Evolutionary conservation across 1,139 yeast genomes (phyloP), one percentile per base, ranked within the genome.

Genomic region (Blastobotrys proliferans): DNA sequence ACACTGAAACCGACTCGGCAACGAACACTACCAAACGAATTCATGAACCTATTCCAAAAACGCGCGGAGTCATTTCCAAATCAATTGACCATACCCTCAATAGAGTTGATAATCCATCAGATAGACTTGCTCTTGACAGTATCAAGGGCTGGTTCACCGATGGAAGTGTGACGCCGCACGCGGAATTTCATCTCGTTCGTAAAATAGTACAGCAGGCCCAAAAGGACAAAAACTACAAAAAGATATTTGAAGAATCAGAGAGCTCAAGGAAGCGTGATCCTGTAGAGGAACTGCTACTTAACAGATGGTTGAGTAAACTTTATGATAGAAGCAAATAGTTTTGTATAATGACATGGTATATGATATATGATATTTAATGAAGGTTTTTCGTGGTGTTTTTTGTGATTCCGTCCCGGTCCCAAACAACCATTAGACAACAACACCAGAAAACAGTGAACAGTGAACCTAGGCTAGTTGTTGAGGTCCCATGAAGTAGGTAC

Each of bases 271-370:
- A 52, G 79, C 84, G 68, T 21, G 76, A 73, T 48, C 68, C 67
- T 21, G 67, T 73, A 4, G 79, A 74, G 50, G 72, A 72, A 44
- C 52, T 74, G 40, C 54, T 73, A 26, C 53, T 73, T 32, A 66
- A 68, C 26, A 60, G 76, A 30, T 74, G 78, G 77, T 62, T 73
- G 5, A 73, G 69, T 35, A 61, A 67, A 3, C 43, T 56, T 9
- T 35, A 48, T 31, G 44, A 46, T 27, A 37, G 40, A 24, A 20
- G 10, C 14, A 22, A 24, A 24, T 22, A 8, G 6, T 16, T 19
- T 35, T 22, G 10, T n/a, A n/a, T n/a, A n/a, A n/a, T n/a, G n/a
- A n/a, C n/a, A n/a, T n/a, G n/a, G n/a, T n/a, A 4, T 21, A 11
- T 16, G 27, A 35, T 19, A 30, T 24, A 24, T 24, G 10, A 24